Evolutionary conservation across 2,329 filamentous ascomycete genomes (phyloP), one percentile per base, ranked within the genome.

Genomic region (Pseudocercospora vitis): DNA sequence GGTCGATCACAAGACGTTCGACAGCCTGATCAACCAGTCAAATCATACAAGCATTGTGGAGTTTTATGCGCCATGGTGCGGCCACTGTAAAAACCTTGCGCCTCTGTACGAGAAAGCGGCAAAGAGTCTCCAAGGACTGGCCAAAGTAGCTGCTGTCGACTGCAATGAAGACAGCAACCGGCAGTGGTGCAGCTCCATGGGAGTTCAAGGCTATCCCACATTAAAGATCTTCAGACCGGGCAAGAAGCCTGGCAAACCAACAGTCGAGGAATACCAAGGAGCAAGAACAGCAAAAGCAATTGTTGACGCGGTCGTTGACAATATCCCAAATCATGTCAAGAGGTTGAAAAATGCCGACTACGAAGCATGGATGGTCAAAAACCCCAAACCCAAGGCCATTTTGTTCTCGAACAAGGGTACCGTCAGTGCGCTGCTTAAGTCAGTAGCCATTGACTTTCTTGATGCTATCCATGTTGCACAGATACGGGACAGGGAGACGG

Each of bases 51-150:
- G 54, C 55, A 66, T 71, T 44, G 60, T 70, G 63, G 71, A 70
- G 74, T 97, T 97, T 80, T 97, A 96, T 68, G 92, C 92, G 7
- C 92, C 92, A 19, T 97, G 92, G 92, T 97, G 94, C 68, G 94
- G 92, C 35, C 94, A 97, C 75, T 99, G 94, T 77, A 82, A 96
- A 75, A 96, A 88, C 74, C 86, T 99, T 67, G 91, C 96, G 75
- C 92, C 91, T 2, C 89, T 89, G 39, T 99, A 94, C 74, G 92
- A 97, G 73, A 96, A 96, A 73, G 91, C 86, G 1, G 94, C 94
- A 64, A 88, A 87, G 66, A 90, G 85, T 65, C 86, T 99, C 54
- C 83, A 87, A n/a, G 94, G 94, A 11, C 81, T 97, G 11, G 94
- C 91, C 65, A 95, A 96, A 67, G 92, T 99, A 35, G 94, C 90